Base-by-base conservation (phyloP, 371 early-diverging fungal genomes). In the Conidiobolus incongruus region DNA sequence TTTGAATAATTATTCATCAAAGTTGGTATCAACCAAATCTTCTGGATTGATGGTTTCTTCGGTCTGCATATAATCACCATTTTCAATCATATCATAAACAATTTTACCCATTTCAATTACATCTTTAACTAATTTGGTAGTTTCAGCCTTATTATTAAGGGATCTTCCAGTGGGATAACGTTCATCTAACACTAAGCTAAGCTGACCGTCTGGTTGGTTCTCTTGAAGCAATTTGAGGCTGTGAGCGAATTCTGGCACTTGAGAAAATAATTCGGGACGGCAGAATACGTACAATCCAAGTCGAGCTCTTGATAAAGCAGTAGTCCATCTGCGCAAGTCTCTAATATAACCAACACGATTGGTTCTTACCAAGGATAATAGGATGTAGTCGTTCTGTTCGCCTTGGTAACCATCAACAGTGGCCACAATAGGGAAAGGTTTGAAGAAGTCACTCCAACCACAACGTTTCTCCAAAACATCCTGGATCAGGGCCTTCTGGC, bases 351-450 rank as follows among this genome's bases (percentile, higher is more conserved):
- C 96, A 3, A 88, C 82, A 0, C 69, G 49, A 46, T 70, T 70
- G 4, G 94, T 91, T 33, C 93, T 74, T 12, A 94, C 95, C 45
- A 95, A 63, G 0, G 94, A 92, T n/a, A 91, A 52, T 5, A 95
- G 60, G n/a, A 95, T 63, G 63, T 77, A 85, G 58, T 94, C 93
- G 40, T 76, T 77, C 50, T 91, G 92, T 55, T 86, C 84, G 32
- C 92, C 93, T 61, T 94, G 93, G 56, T 74, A 92, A 55, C 85
- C 75, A 57, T 95, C 96, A 1, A 95, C 90, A 0, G 93, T 92
- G 0, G 85, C 60, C 1, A 95, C 66, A 1, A 62, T 52, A 4
- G 62, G 62, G 2, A 87, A 92, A 10, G 52, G 55, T 2, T 72
- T 85, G 60, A 78, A 77, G 46, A 72, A 73, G 6, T 78, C 63